A percentile compares a stretch with the other conserved stretches of the same genome.
Conservation (phyloP, 2,329 filamentous ascomycete genomes). For the Alternaria ventricosa region DNA sequence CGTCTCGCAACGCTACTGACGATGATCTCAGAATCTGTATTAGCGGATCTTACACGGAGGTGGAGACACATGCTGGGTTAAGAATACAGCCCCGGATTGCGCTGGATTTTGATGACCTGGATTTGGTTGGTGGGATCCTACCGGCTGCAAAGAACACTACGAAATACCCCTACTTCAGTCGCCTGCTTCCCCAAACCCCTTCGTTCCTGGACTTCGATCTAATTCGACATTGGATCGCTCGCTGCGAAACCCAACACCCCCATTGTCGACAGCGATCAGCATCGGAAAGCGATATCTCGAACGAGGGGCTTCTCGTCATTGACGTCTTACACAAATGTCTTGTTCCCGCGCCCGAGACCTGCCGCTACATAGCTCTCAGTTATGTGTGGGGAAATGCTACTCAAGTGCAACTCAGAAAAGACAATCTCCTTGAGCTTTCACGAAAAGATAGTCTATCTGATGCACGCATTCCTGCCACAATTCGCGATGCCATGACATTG, state of each 20-base stretch:
- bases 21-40: no score
- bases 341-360: neutral
- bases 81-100: no score
- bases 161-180: no score
- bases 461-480: neutral
- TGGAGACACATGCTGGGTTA: no score
- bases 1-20: no score
- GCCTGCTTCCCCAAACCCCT: no score
- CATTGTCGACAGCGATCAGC: neutral
- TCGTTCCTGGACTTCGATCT: no score
- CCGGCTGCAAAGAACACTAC: no score
- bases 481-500: neutral
- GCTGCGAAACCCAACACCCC: accelerated
- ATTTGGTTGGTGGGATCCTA: no score
- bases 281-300: no score
- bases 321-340: neutral
- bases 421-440: neutral
- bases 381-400: neutral
- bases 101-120: no score
- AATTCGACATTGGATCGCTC: neutral
- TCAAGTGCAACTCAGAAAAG: neutral
- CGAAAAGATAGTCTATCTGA: neutral
- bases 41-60: no score
- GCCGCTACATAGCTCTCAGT: neutral
- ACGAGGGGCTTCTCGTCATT: neutral